A percentile compares a stretch with the other conserved stretches of the same genome.
Conservation (phyloP, 208 protist species). For the Phytomonas sp. region DNA sequence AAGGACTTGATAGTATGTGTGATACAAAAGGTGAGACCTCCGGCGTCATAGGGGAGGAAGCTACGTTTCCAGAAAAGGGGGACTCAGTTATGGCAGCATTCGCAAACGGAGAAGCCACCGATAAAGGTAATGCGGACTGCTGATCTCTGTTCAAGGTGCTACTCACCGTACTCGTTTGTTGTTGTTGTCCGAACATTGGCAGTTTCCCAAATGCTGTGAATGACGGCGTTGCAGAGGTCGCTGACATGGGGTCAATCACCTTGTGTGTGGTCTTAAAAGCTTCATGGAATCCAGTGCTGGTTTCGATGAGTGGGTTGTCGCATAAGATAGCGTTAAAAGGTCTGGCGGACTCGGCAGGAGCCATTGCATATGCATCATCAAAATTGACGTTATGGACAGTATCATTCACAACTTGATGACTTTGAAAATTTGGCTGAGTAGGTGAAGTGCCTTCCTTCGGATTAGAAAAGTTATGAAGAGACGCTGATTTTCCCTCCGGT, state of each 20-base stretch:
- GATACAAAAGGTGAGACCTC: constrained; percentile 33
- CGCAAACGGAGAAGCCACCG: constrained; percentile 57
- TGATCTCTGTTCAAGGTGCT: background rate
- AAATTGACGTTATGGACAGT: constrained; percentile 20
- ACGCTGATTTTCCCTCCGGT: constrained; percentile 28
- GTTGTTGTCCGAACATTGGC: constrained; percentile 61
- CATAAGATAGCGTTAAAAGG: constrained; percentile 35
- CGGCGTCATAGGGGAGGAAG: constrained; percentile 29
- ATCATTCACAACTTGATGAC: background rate
- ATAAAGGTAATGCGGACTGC: constrained; percentile 10
- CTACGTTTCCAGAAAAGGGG: constrained; percentile 23
- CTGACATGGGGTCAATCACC: background rate
- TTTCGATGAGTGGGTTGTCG: constrained; percentile 31
- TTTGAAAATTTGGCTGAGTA: background rate
- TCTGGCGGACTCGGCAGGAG: constrained; percentile 28
- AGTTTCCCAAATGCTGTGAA: constrained; percentile 73
- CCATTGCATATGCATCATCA: constrained; percentile 41
- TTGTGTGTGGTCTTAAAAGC: background rate
- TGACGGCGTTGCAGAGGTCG: constrained; percentile 15
- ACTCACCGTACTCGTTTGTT: constrained; percentile 1
- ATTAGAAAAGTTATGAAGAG: constrained; percentile 34
- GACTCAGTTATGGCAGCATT: constrained; percentile 13
- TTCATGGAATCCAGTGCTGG: background rate
- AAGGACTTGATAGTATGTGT: constrained; percentile 4
- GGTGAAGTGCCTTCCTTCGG: constrained; percentile 35